phyloP scores from a whole-genome alignment of 2,329 filamentous ascomycete genomes.

The Dactylellina cionopaga region DNA sequence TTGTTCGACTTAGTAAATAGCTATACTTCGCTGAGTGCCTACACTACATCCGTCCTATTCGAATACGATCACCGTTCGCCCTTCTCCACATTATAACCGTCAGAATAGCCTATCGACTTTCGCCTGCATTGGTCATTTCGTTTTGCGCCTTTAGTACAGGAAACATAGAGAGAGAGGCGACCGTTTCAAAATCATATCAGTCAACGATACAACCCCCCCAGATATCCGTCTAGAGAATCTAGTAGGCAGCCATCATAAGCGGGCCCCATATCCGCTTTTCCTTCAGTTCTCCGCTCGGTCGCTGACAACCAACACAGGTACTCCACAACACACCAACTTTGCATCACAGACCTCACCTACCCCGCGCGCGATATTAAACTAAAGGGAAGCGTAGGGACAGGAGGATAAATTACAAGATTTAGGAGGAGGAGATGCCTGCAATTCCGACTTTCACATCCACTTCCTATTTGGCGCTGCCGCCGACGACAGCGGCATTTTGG shows the following conservation, averaged over 20 bases:
- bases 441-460: slow-evolving; percentile 50
- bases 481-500: slow-evolving; percentile 47
- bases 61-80: slow-evolving; percentile 18
- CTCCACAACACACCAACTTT: slow-evolving; percentile 20
- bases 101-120: neutral
- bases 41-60: slow-evolving; percentile 19
- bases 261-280: slow-evolving; percentile 23
- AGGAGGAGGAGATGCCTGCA: slow-evolving; percentile 48
- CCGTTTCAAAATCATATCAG: slow-evolving; percentile 25
- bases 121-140: slow-evolving; percentile 10
- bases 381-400: neutral
- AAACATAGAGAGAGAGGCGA: slow-evolving; percentile 1
- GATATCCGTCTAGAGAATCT: slow-evolving; percentile 10
- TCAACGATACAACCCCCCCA: neutral
- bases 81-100: slow-evolving; percentile 12
- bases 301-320: slow-evolving; percentile 33
- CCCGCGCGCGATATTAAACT: neutral
- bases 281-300: slow-evolving; percentile 30
- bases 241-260: slow-evolving; percentile 19
- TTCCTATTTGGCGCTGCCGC: slow-evolving; percentile 42
- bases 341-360: neutral
- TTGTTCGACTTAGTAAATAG: slow-evolving; percentile 25
- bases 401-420: neutral
- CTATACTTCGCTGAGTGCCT: slow-evolving; percentile 17
- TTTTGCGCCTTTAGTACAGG: slow-evolving; percentile 18